Percentiles rank a stretch among this genome's conserved stretches.
Conservation (phyloP, 768 basidiomycete genomes). For the Boletus subcaerulescens region DNA sequence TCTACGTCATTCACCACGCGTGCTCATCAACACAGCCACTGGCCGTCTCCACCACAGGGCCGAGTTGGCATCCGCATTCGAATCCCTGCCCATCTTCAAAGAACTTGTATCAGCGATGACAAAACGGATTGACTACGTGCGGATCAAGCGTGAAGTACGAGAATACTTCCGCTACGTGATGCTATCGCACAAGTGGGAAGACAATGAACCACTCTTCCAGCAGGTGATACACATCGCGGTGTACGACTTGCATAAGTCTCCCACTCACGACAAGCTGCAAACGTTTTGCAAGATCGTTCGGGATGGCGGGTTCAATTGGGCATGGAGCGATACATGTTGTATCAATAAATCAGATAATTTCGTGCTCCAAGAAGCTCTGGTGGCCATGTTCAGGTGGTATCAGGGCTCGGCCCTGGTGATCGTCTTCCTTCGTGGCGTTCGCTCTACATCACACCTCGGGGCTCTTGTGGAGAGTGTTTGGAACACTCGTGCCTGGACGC, state of each 20-base stretch:
- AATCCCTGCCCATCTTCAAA: neutral
- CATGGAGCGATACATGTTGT: neutral
- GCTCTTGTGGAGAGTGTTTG: neutral
- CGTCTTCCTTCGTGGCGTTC: neutral
- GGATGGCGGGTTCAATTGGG: neutral
- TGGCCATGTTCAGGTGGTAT: neutral
- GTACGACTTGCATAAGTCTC: neutral
- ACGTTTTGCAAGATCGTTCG: neutral
- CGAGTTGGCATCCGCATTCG: neutral
- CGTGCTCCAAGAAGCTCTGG: neutral
- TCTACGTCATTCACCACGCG: neutral
- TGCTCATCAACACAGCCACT: neutral
- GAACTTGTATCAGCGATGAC: neutral
- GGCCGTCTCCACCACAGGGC: neutral
- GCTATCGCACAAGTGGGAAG: constrained; percentile 1
- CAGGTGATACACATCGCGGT: neutral
- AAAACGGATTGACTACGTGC: neutral
- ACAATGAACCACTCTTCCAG: neutral
- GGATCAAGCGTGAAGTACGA: neutral
- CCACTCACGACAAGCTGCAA: neutral
- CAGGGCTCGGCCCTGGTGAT: neutral
- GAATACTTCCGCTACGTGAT: neutral
- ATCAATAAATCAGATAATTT: neutral
- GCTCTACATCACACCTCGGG: neutral
- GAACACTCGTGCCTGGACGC: neutral